phyloP scores from a whole-genome alignment of 108 stramenopile species.

The Nitzschia sp. region DNA sequence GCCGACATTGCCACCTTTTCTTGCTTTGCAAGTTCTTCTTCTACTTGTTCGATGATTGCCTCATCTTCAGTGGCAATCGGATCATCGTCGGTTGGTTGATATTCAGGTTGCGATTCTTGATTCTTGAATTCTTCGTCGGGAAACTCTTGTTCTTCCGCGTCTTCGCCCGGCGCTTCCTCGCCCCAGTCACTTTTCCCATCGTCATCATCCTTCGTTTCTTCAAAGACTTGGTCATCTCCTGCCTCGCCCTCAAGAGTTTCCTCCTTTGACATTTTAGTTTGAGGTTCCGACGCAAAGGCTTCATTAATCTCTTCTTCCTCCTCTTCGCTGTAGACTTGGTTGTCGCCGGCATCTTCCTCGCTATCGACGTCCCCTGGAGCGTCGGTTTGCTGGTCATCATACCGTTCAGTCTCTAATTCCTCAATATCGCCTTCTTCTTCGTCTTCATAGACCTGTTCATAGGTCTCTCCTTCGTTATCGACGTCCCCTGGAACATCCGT shows the following conservation, averaged over 20 bases:
- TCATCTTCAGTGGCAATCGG: conserved; percentile 15
- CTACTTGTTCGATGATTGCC: conserved; percentile 30
- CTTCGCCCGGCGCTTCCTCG: background rate
- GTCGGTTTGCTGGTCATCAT: background rate
- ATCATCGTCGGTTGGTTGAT: conserved; percentile 18
- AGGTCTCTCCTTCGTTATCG: too few relatives aligned
- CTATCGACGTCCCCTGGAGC: background rate
- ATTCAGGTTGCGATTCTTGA: conserved; percentile 9
- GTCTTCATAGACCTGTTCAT: too few relatives aligned
- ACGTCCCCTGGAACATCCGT: background rate
- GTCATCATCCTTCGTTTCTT: too few relatives aligned
- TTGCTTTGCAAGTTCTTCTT: conserved; percentile 49
- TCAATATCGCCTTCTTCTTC: too few relatives aligned
- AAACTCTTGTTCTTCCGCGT: conserved; percentile 14
- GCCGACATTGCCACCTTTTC: conserved; percentile 66
- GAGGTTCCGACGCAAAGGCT: too few relatives aligned
- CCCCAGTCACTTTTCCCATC: too few relatives aligned
- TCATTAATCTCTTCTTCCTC: too few relatives aligned
- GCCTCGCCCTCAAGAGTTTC: too few relatives aligned
- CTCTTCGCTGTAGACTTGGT: too few relatives aligned
- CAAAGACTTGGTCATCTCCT: too few relatives aligned
- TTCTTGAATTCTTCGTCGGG: background rate
- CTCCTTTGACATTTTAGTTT: too few relatives aligned
- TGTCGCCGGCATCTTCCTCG: too few relatives aligned
- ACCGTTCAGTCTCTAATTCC: background rate